These are phyloP conservation scores for Leccinum broughii DNA, from an alignment of 768 basidiomycete species.

Conservation along the genomic window DNA sequence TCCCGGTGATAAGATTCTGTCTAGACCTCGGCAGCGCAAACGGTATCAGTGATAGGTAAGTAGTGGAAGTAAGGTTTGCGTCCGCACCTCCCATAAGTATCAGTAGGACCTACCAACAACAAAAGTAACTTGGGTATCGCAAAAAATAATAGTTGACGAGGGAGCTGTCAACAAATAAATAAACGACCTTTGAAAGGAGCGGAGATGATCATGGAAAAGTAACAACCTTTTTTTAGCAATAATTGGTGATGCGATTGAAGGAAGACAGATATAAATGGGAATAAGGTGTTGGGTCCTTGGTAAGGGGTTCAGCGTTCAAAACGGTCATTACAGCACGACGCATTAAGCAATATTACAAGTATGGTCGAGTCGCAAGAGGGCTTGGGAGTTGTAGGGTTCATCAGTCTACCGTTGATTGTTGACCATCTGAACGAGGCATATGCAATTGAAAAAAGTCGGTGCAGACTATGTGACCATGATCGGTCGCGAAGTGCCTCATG, in stretches of 20 bases:
- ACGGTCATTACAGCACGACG: slow-evolving; percentile 8
- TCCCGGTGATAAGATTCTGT: slow-evolving; percentile 56
- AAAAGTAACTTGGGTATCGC: not conserved
- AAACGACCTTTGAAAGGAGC: slow-evolving; percentile 8
- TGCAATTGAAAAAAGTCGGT: slow-evolving; percentile 34
- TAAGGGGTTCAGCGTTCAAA: slow-evolving; percentile 1
- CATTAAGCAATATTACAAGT: slow-evolving; percentile 10
- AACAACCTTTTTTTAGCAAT: slow-evolving; percentile 5
- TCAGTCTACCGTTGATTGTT: slow-evolving; percentile 55
- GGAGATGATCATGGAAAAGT: slow-evolving; percentile 29
- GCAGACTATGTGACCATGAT: slow-evolving; percentile 56
- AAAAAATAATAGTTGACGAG: not conserved
- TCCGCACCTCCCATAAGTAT: slow-evolving; percentile 15
- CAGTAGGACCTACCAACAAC: slow-evolving; percentile 8
- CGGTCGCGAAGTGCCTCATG: not conserved
- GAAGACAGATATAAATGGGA: slow-evolving; percentile 50
- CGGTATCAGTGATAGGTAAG: slow-evolving; percentile 12
- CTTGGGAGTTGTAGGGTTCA: slow-evolving; percentile 6
- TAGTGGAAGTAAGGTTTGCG: slow-evolving; percentile 27
- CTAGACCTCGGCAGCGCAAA: slow-evolving; percentile 44
- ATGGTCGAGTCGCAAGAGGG: not conserved
- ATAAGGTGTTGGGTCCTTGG: slow-evolving; percentile 18
- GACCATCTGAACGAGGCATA: slow-evolving; percentile 41
- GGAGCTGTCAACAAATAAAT: not conserved
- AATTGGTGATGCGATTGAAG: slow-evolving; percentile 54